Conservation (phyloP, 179 eudicot genomes). For the Sideroxylon spinosum region DNA sequence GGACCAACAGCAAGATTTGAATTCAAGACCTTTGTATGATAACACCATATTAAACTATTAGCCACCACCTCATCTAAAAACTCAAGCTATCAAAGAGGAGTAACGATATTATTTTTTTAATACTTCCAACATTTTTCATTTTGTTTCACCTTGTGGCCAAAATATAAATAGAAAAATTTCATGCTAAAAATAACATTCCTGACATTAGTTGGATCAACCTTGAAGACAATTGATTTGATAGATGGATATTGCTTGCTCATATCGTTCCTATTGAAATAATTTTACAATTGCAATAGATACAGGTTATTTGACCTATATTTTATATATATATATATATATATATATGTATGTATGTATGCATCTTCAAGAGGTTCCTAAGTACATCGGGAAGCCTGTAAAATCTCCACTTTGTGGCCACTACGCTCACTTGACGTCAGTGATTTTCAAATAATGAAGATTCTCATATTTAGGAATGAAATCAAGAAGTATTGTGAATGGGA, state of each 20-base stretch:
- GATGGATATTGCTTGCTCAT: not conserved
- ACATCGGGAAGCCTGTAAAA: not conserved
- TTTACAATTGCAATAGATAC: not conserved
- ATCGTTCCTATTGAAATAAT: not conserved
- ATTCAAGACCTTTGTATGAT: too few relatives aligned
- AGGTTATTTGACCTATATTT: not conserved
- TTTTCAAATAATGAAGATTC: not conserved
- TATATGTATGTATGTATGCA: too few relatives aligned
- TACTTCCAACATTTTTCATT: not conserved
- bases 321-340: not conserved
- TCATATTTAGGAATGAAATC: not conserved
- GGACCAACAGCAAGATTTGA: too few relatives aligned
- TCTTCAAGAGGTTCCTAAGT: not conserved
- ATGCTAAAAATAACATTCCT: not conserved
- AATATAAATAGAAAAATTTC: not conserved
- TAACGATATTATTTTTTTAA: too few relatives aligned
- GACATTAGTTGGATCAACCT: not conserved
- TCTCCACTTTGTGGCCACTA: not conserved
- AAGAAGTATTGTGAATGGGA: not conserved
- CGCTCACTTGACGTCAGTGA: not conserved
- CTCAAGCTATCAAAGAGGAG: too few relatives aligned
- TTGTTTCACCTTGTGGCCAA: not conserved
- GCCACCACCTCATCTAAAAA: too few relatives aligned
- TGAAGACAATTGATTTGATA: not conserved
- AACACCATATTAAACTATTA: too few relatives aligned